phyloP scores from a whole-genome alignment of 306 rosid genomes.

The Prunus padus region DNA sequence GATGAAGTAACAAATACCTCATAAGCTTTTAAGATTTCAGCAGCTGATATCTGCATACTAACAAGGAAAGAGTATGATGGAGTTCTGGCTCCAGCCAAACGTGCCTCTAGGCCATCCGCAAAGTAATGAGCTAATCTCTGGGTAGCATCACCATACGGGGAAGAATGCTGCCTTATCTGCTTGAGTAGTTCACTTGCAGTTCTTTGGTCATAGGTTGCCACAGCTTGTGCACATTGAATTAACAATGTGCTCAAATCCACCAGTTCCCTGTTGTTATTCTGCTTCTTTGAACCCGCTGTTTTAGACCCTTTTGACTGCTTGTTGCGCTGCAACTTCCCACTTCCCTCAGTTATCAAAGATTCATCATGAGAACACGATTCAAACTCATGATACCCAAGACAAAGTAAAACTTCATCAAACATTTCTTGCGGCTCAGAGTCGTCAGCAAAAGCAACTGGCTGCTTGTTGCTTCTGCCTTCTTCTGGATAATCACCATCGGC shows the following conservation, averaged over 20 bases:
- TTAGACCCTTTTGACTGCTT: slow-evolving; percentile 17
- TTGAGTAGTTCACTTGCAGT: slow-evolving; percentile 26
- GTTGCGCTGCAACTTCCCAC: slow-evolving; percentile 13
- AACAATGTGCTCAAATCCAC: slow-evolving; percentile 42
- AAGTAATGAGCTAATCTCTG: slow-evolving; percentile 47
- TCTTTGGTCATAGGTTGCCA: slow-evolving; percentile 27
- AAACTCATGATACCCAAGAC: neutral
- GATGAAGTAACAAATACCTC: slow-evolving; percentile 32
- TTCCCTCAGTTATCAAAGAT: slow-evolving; percentile 9
- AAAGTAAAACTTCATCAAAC: slow-evolving; percentile 36
- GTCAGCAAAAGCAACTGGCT: slow-evolving; percentile 24
- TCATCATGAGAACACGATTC: neutral
- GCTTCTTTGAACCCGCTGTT: slow-evolving; percentile 5
- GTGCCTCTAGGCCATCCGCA: slow-evolving; percentile 40
- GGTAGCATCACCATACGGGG: slow-evolving; percentile 34
- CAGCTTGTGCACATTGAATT: slow-evolving; percentile 42
- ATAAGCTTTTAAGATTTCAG: slow-evolving; percentile 35
- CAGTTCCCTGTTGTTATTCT: slow-evolving; percentile 2
- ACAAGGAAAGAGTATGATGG: slow-evolving; percentile 24
- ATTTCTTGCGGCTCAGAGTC: slow-evolving; percentile 31
- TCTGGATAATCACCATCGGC: slow-evolving; percentile 15
- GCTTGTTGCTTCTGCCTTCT: slow-evolving; percentile 36
- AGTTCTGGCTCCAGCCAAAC: slow-evolving; percentile 29
- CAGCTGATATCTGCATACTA: slow-evolving; percentile 28
- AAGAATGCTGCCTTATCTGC: slow-evolving; percentile 34